These are phyloP conservation scores for Lodderomyces margitis DNA, from an alignment of 1,139 yeast species.

Conservation along the genomic window DNA sequence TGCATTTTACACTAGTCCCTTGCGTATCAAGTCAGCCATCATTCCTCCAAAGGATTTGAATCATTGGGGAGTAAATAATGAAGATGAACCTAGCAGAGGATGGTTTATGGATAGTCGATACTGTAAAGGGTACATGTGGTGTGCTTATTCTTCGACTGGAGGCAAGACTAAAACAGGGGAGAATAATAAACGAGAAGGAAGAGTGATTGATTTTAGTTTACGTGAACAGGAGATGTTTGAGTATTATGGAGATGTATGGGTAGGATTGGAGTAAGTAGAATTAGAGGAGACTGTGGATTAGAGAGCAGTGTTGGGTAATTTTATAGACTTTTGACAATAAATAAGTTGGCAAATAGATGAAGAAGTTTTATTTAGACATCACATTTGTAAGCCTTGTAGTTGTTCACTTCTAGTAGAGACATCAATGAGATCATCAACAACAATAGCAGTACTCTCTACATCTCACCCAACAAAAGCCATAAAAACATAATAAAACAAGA, in stretches of 20 bases:
- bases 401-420: too few species aligned
- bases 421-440: too few species aligned
- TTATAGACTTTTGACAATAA: constrained; percentile 2
- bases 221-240: constrained; percentile 23
- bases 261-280: constrained; percentile 19
- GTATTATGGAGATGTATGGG: constrained; percentile 38
- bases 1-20: constrained; percentile 25
- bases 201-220: constrained; percentile 24
- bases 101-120: constrained; percentile 36
- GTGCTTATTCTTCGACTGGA: constrained; percentile 45
- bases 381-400: too few species aligned
- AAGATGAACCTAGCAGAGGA: constrained; percentile 31
- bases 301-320: background rate
- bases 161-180: constrained; percentile 25
- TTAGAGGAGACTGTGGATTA: background rate
- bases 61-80: constrained; percentile 21
- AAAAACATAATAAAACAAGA: too few species aligned
- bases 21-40: constrained; percentile 28
- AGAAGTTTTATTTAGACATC: too few species aligned
- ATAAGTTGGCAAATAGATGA: background rate
- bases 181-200: constrained; percentile 24
- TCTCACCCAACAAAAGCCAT: too few species aligned
- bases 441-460: too few species aligned
- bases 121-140: constrained; percentile 45
- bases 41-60: constrained; percentile 28